phyloP scores from a whole-genome alignment of 1,139 yeast genomes.

The Komagataea norvegica region DNA sequence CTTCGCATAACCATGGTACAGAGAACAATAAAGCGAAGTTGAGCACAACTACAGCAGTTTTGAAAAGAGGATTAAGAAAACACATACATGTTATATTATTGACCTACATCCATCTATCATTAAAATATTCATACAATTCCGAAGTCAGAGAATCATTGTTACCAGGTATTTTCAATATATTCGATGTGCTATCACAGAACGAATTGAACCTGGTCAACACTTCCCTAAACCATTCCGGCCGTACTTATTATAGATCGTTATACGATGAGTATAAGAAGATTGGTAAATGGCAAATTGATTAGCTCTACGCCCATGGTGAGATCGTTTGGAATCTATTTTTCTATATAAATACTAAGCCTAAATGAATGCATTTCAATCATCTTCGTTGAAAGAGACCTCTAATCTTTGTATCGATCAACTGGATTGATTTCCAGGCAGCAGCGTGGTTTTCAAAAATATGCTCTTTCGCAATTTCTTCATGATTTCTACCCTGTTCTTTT shows the following conservation, averaged over 20 bases:
- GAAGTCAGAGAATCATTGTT: constrained; percentile 47
- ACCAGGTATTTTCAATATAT: constrained; percentile 56
- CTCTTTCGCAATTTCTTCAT: constrained; percentile 9
- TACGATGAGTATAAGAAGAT: constrained; percentile 69
- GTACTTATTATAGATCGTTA: constrained; percentile 60
- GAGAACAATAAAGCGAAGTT: constrained; percentile 34
- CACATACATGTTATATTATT: constrained; percentile 59
- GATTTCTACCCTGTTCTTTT: constrained; percentile 14
- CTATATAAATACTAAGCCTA: no score
- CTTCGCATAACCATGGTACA: constrained; percentile 15
- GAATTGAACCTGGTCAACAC: constrained; percentile 66
- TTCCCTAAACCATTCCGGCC: constrained; percentile 67
- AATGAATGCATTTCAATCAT: no score
- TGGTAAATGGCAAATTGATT: constrained; percentile 64
- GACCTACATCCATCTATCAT: constrained; percentile 47
- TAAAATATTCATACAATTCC: constrained; percentile 46
- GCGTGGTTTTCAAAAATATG: constrained; percentile 15
- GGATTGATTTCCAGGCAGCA: constrained; percentile 15
- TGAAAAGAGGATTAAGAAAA: constrained; percentile 57
- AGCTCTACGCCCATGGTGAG: background rate
- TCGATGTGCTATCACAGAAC: constrained; percentile 63
- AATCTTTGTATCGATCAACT: constrained; percentile 8
- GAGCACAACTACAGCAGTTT: constrained; percentile 50
- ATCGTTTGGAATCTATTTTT: background rate
- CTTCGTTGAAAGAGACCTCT: background rate